Evolutionary conservation across 2,329 filamentous ascomycete genomes (phyloP).

Genomic region (Penicillium sp.): DNA sequence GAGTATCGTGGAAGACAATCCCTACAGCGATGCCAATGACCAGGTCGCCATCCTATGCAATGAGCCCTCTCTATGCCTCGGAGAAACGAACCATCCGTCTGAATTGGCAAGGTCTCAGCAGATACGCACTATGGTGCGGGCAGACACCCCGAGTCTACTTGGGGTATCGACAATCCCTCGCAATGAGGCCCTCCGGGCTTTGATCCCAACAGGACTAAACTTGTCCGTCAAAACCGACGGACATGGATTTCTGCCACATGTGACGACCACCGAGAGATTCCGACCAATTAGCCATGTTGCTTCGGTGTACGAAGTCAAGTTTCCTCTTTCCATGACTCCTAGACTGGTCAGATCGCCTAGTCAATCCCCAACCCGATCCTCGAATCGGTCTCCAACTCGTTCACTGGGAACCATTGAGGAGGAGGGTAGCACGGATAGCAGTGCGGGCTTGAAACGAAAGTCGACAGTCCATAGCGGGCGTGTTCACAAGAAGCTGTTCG

Average conservation of each 20-base stretch:
- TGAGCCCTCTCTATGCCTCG: not conserved
- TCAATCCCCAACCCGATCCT: not conserved
- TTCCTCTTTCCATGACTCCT: not conserved
- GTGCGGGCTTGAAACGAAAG: not conserved
- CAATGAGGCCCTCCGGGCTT: not conserved
- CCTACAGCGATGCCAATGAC: not conserved
- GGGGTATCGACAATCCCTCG: not conserved
- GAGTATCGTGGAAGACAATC: not conserved
- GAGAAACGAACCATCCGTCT: not conserved
- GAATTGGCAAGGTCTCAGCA: not conserved
- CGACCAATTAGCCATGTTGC: not conserved
- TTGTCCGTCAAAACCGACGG: constrained; percentile 16
- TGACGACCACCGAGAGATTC: not conserved
- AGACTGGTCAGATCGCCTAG: not conserved
- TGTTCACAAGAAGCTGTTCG: constrained; percentile 49
- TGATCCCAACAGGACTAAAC: constrained; percentile 7
- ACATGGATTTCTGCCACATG: constrained; percentile 14
- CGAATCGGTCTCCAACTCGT: not conserved
- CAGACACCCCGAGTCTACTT: not conserved
- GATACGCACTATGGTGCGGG: not conserved
- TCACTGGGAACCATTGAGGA: constrained; percentile 9
- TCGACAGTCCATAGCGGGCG: constrained; percentile 4
- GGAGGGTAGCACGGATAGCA: not conserved
- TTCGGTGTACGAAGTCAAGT: not conserved
- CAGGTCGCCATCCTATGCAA: not conserved